Conservation (phyloP, 371 early-diverging fungal species). For the Parasitella parasitica region DNA sequence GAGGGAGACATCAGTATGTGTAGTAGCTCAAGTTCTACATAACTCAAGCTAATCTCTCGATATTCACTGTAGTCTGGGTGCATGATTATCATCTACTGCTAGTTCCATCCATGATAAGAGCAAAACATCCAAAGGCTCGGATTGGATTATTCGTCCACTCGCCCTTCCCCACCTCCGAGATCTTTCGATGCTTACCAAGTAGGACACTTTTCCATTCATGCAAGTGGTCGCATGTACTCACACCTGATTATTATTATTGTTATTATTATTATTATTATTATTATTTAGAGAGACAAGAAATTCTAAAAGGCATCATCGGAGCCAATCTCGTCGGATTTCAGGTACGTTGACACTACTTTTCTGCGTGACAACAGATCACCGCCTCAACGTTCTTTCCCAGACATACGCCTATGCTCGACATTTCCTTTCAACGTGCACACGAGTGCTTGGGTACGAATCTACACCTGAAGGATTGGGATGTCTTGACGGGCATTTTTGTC, state of each 20-base stretch:
- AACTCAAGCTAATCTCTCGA: too few species aligned
- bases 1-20: conserved; percentile 88
- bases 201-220: conserved; percentile 22
- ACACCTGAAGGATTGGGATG: conserved; percentile 83
- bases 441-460: conserved; percentile 86
- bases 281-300: conserved; percentile 79
- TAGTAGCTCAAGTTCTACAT: too few species aligned
- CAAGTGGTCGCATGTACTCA: too few species aligned
- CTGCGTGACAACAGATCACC: background rate
- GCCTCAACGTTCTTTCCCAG: conserved; percentile 29
- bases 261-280: background rate
- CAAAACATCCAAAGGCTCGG: conserved; percentile 73
- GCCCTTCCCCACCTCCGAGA: conserved; percentile 94
- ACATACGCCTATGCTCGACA: conserved; percentile 96
- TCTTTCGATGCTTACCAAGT: conserved; percentile 91
- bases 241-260: too few species aligned
- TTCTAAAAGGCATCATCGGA: conserved; percentile 90
- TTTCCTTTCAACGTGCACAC: conserved; percentile 91
- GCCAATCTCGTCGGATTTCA: conserved; percentile 94
- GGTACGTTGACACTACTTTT: conserved; percentile 33
- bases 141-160: conserved; percentile 98
- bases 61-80: conserved; percentile 87
- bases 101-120: conserved; percentile 84
- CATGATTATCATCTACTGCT: conserved; percentile 98
- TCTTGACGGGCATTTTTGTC: conserved; percentile 66